Evolutionary conservation across 2,329 filamentous ascomycete genomes (phyloP).

Genomic region (Aspergillus niger): DNA sequence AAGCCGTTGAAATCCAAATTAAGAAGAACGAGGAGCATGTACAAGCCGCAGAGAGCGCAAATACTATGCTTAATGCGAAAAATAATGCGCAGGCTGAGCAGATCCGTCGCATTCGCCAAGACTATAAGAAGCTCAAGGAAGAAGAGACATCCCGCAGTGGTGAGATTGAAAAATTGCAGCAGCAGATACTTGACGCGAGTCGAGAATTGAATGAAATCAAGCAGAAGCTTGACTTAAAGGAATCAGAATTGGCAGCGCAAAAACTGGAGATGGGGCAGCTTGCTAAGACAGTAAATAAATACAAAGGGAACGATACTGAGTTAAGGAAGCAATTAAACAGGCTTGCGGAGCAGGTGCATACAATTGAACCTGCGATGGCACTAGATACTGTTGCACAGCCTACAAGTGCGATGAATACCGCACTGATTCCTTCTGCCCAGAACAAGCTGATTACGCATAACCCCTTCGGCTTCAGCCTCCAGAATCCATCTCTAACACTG

Average conservation of each 20-base stretch:
- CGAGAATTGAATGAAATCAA: not conserved
- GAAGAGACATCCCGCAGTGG: not conserved
- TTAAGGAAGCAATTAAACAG: too few relatives aligned
- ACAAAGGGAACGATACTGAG: not conserved
- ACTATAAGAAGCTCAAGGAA: not conserved
- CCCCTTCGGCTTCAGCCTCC: not conserved
- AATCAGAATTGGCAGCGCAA: not conserved
- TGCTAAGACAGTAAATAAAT: not conserved
- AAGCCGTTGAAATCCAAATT: too few relatives aligned
- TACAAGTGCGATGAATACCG: too few relatives aligned
- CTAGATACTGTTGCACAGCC: too few relatives aligned
- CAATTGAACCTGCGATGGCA: too few relatives aligned
- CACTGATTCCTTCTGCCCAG: not conserved
- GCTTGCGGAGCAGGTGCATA: too few relatives aligned
- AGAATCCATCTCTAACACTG: not conserved
- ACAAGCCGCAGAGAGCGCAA: not conserved
- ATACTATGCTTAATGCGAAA: not conserved
- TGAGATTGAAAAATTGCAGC: not conserved
- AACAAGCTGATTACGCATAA: not conserved
- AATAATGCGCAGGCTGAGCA: not conserved
- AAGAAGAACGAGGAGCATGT: not conserved
- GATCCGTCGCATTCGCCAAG: not conserved
- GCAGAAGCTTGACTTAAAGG: not conserved
- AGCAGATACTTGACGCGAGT: not conserved
- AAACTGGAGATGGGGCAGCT: not conserved